These are phyloP conservation scores for Claviceps sp. DNA, from an alignment of 2,329 filamentous ascomycete genomes.

Conservation along the genomic window DNA sequence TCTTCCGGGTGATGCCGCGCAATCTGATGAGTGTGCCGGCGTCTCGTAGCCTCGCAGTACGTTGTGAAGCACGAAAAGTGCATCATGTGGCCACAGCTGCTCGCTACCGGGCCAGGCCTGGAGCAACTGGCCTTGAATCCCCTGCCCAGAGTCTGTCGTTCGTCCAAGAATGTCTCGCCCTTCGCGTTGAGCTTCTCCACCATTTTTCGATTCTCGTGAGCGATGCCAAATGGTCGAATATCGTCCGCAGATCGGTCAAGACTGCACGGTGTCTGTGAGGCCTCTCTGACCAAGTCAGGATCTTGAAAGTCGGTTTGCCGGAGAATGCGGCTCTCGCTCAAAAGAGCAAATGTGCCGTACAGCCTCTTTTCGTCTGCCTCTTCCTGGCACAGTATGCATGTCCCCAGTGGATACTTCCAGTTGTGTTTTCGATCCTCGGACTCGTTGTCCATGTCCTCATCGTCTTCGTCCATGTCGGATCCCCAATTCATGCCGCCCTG, in stretches of 20 bases:
- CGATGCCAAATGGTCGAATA: constrained; percentile 79
- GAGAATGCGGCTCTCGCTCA: constrained; percentile 75
- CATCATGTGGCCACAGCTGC: constrained; percentile 96
- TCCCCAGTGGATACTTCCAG: constrained; percentile 86
- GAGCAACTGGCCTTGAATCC: constrained; percentile 64
- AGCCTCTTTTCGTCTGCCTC: constrained; percentile 80
- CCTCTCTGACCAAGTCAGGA: constrained; percentile 72
- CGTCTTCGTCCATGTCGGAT: constrained; percentile 60
- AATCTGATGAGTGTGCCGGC: constrained; percentile 83
- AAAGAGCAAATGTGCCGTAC: constrained; percentile 85
- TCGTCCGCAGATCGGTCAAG: constrained; percentile 76
- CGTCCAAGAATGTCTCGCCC: constrained; percentile 57
- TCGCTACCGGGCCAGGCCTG: constrained; percentile 65
- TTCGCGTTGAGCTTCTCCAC: constrained; percentile 63
- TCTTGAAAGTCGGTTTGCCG: constrained; percentile 78
- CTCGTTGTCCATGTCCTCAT: constrained; percentile 57
- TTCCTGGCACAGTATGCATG: constrained; percentile 93
- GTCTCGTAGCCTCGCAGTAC: constrained; percentile 71
- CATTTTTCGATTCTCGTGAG: constrained; percentile 68
- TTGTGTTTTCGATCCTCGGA: constrained; percentile 48
- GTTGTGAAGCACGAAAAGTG: constrained; percentile 91
- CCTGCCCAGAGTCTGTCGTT: constrained; percentile 75
- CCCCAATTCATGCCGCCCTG: constrained; percentile 85
- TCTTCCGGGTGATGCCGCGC: constrained; percentile 86
- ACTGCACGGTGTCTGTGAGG: constrained; percentile 60